Percentiles rank a stretch among this genome's conserved stretches.
Conservation (phyloP, 352 stramenopile genomes). For the Phytophthora cryptogea region DNA sequence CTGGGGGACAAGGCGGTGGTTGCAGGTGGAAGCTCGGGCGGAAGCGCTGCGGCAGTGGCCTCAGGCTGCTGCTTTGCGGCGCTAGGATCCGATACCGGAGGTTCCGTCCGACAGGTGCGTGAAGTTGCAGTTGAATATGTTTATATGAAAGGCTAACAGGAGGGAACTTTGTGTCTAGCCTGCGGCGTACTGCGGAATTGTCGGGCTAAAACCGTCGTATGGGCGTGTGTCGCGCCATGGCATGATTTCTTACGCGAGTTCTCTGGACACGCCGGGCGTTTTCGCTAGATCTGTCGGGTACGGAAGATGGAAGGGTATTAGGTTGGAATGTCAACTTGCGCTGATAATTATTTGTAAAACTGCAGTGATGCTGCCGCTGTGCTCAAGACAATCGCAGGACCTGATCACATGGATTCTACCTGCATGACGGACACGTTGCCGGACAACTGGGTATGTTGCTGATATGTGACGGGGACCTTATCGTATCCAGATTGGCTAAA, state of each 20-base stretch:
- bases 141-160: not conserved
- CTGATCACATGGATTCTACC: conserved; percentile 86
- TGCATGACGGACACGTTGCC: conserved; percentile 53
- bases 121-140: not conserved
- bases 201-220: conserved; percentile 98
- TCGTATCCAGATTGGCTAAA: not conserved
- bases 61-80: conserved; percentile 92
- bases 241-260: conserved; percentile 97
- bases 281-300: conserved; percentile 87
- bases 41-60: conserved; percentile 93
- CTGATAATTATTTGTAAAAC: conserved; percentile 2
- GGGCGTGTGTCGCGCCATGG: conserved; percentile 96
- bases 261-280: conserved; percentile 95
- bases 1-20: conserved; percentile 62
- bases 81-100: conserved; percentile 97
- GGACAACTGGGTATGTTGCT: conserved; percentile 58
- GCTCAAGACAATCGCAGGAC: conserved; percentile 79
- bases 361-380: conserved; percentile 78
- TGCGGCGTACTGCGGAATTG: conserved; percentile 94
- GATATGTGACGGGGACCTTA: not conserved
- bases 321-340: not conserved
- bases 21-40: conserved; percentile 94
- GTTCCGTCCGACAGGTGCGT: conserved; percentile 92
- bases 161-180: conserved; percentile 49
- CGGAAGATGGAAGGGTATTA: conserved; percentile 5